These are phyloP conservation scores for Backusella australiensis DNA, from an alignment of 192 early-diverging fungal species.

Conservation along the genomic window DNA sequence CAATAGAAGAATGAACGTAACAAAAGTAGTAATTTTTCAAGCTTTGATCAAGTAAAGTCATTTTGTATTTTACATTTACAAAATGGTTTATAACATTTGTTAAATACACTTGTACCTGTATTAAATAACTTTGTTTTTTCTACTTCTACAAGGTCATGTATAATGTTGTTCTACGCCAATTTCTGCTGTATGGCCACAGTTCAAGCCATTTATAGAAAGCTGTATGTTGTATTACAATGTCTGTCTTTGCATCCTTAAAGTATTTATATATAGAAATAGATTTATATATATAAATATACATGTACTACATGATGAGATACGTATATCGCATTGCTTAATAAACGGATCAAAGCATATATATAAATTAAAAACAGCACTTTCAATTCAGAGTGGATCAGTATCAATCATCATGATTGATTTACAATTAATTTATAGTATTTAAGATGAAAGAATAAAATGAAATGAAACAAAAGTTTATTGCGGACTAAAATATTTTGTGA, in stretches of 20 bases:
- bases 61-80: not conserved
- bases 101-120: conserved; percentile 1
- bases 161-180: not conserved
- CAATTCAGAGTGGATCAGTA: not conserved
- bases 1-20: not conserved
- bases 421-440: not conserved
- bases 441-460: not conserved
- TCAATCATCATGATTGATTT: not conserved
- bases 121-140: not conserved
- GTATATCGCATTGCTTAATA: not conserved
- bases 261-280: not conserved
- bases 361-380: not conserved
- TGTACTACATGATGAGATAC: not conserved
- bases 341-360: not conserved
- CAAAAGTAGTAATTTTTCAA: not conserved
- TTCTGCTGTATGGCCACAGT: not conserved
- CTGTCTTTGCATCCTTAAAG: not conserved
- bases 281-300: not conserved
- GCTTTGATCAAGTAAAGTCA: not conserved
- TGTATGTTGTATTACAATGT: not conserved
- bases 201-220: not conserved
- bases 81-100: not conserved
- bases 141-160: not conserved
- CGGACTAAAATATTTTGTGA: not conserved
- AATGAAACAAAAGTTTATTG: not conserved